A percentile compares a stretch with the other conserved stretches of the same genome.
Conservation (phyloP, 164 flowering plant genomes). For the Chloranthus sessilifolius region DNA sequence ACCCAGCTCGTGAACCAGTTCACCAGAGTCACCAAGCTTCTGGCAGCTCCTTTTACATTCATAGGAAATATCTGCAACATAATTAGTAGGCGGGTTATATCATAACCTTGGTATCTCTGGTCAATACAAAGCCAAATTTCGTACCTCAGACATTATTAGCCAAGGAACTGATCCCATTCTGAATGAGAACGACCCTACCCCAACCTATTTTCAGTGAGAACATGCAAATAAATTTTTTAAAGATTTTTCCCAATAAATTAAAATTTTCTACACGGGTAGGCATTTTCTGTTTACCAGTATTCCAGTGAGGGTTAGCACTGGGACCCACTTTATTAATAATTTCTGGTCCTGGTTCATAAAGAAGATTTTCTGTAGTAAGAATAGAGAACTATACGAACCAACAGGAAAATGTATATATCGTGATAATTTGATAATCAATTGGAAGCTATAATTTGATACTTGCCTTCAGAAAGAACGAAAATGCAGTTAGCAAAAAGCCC, state of each 20-base stretch:
- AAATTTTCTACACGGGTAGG: too few species aligned
- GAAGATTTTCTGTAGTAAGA: not conserved
- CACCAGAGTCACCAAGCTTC: slow-evolving; percentile 80
- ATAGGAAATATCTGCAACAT: slow-evolving; percentile 74
- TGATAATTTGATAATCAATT: not conserved
- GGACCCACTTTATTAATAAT: slow-evolving; percentile 30
- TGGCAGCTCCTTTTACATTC: slow-evolving; percentile 80
- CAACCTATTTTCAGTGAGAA: slow-evolving; percentile 32
- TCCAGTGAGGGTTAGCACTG: slow-evolving; percentile 61
- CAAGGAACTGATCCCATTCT: slow-evolving; percentile 98
- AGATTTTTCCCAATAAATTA: not conserved
- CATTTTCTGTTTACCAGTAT: slow-evolving; percentile 51
- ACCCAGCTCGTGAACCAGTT: slow-evolving; percentile 92
- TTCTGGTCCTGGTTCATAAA: slow-evolving; percentile 38
- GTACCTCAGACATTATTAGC: slow-evolving; percentile 97
- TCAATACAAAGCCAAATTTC: too few species aligned
- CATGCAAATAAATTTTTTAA: not conserved
- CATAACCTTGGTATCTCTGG: too few species aligned
- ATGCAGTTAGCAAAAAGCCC: slow-evolving; percentile 51
- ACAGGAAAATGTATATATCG: too few species aligned
- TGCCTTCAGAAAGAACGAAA: slow-evolving; percentile 77
- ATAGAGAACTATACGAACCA: not conserved
- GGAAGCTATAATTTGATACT: too few species aligned
- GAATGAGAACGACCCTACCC: slow-evolving; percentile 57
- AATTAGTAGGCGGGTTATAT: too few species aligned